Conservation (phyloP, 2,329 filamentous ascomycete genomes). For the Basipetospora chlamydospora region DNA sequence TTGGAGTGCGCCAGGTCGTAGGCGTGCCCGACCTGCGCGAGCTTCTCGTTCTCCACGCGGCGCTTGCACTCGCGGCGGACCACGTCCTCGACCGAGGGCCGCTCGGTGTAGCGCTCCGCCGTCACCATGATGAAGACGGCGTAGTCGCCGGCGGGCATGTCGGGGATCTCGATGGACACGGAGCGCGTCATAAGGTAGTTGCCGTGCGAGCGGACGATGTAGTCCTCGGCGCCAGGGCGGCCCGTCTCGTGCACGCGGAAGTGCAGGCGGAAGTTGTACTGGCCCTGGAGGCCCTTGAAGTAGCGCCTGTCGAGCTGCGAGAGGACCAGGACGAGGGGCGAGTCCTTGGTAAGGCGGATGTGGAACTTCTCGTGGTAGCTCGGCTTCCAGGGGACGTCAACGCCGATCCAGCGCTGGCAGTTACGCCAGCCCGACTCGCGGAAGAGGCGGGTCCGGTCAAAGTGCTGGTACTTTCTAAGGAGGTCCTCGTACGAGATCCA, state of each 20-base stretch:
- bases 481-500: constrained; percentile 51
- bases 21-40: constrained; percentile 40
- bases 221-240: constrained; percentile 37
- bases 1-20: constrained; percentile 49
- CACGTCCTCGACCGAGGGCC: constrained; percentile 38
- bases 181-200: constrained; percentile 44
- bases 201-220: constrained; percentile 43
- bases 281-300: constrained; percentile 45
- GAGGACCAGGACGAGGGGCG: constrained; percentile 43
- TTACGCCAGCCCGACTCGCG: constrained; percentile 42
- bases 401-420: constrained; percentile 44
- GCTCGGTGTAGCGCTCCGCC: constrained; percentile 28
- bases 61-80: constrained; percentile 34
- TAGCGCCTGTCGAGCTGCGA: constrained; percentile 49
- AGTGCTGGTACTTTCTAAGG: constrained; percentile 44
- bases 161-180: constrained; percentile 41
- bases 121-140: constrained; percentile 41
- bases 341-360: constrained; percentile 38
- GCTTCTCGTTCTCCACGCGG: constrained; percentile 36
- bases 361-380: constrained; percentile 49
- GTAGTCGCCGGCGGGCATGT: constrained; percentile 41
- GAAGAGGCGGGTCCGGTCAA: constrained; percentile 49
- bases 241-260: constrained; percentile 32
- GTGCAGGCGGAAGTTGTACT: constrained; percentile 37
- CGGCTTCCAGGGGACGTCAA: constrained; percentile 46